Evolutionary conservation across 2,329 filamentous ascomycete genomes (phyloP).

Genomic region (Cercospora beticola): DNA sequence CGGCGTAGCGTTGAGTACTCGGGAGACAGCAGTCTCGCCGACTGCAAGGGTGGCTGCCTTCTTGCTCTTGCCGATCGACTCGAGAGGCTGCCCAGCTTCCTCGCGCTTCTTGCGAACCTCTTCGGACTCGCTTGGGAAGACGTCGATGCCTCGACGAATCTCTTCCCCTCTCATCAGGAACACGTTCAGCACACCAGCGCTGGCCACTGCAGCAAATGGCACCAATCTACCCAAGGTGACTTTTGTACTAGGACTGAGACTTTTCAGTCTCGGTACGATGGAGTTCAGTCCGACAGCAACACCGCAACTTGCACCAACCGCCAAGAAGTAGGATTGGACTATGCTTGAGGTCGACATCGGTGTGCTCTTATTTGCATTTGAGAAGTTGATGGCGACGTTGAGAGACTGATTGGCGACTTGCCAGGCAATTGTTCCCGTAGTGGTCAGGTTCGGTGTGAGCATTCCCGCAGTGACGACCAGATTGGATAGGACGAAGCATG

Average conservation of each 20-base stretch:
- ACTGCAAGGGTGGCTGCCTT: conserved; percentile 88
- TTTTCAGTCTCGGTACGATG: conserved; percentile 78
- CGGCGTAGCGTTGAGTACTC: conserved; percentile 89
- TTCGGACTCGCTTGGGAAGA: conserved; percentile 77
- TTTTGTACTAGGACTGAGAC: conserved; percentile 71
- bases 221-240: conserved; percentile 82
- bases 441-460: conserved; percentile 86
- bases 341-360: conserved; percentile 79
- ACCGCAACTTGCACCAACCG: conserved; percentile 88
- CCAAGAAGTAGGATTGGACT: conserved; percentile 84
- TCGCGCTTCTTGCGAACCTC: conserved; percentile 61
- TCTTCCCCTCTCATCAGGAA: conserved; percentile 98
- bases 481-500: conserved; percentile 89
- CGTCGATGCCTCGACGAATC: conserved; percentile 87
- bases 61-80: conserved; percentile 77
- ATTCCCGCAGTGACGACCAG: conserved; percentile 93
- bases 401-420: conserved; percentile 96
- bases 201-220: conserved; percentile 92
- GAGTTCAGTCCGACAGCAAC: conserved; percentile 91
- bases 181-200: conserved; percentile 87
- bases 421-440: conserved; percentile 84
- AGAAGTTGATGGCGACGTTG: conserved; percentile 96
- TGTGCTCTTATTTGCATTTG: conserved; percentile 97
- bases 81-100: conserved; percentile 35
- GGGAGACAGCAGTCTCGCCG: conserved; percentile 84